A percentile compares a stretch with the other conserved stretches of the same genome.
Evolutionary conservation across 768 basidiomycete genomes (phyloP).

Genomic region (Hericium erinaceus): DNA sequence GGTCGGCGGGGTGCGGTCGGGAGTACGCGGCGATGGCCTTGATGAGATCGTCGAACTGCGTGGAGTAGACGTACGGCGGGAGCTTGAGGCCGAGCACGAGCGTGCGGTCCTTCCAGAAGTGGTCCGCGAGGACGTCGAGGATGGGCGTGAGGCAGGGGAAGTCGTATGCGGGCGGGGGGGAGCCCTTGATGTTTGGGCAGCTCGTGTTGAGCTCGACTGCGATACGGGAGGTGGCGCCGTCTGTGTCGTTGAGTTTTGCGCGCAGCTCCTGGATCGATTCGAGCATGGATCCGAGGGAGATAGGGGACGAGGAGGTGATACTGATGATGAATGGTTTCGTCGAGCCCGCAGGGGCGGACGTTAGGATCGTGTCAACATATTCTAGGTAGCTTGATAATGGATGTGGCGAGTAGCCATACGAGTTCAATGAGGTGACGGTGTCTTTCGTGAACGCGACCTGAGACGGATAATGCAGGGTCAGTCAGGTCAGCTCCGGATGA

Average conservation of each 20-base stretch:
- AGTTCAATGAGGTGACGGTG: conserved; percentile 60
- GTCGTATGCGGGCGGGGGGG: conserved; percentile 60
- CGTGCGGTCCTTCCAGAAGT: conserved; percentile 37
- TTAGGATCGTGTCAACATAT: conserved; percentile 49
- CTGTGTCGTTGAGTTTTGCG: conserved; percentile 15
- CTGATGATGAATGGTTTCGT: conserved; percentile 70
- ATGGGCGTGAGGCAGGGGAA: conserved; percentile 42
- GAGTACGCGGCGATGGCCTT: conserved; percentile 6
- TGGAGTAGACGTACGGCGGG: conserved; percentile 11
- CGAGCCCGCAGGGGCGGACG: conserved; percentile 22
- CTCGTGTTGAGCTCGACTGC: conserved; percentile 79
- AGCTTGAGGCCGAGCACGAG: conserved; percentile 64
- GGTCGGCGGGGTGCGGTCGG: conserved; percentile 7
- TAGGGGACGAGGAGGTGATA: conserved; percentile 54
- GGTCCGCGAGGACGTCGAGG: conserved; percentile 43
- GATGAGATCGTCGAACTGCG: conserved; percentile 11
- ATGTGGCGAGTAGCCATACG: conserved; percentile 82
- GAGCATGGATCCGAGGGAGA: conserved; percentile 47
- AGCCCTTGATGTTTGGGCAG: conserved; percentile 66
- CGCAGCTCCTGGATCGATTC: conserved; percentile 52
- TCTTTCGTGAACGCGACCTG: conserved; percentile 54
- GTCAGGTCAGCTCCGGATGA: no score
- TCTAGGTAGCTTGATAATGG: conserved; percentile 55
- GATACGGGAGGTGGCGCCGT: conserved; percentile 30
- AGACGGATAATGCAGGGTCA: background rate